phyloP scores from a whole-genome alignment of 208 protist genomes.

The Herpetomonas tarakana region DNA sequence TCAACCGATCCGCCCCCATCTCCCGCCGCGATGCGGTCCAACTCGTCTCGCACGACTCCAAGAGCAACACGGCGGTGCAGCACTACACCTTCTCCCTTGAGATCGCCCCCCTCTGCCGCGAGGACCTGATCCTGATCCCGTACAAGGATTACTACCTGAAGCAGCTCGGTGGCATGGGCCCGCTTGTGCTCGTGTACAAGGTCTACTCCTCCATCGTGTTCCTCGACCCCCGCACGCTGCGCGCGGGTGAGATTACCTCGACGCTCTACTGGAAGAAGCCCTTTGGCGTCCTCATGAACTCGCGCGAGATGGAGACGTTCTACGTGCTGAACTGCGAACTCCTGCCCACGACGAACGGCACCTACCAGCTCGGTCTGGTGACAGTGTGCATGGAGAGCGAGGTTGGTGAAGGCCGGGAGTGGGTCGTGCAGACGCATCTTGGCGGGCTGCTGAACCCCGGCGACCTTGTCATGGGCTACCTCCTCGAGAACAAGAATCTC shows the following conservation, averaged over 20 bases:
- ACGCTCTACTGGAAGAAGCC: conserved; percentile 93
- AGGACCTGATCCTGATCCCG: conserved; percentile 94
- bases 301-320: conserved; percentile 91
- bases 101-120: conserved; percentile 97
- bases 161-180: conserved; percentile 87
- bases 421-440: conserved; percentile 93
- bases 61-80: conserved; percentile 98
- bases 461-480: conserved; percentile 94
- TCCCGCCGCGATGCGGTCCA: conserved; percentile 93
- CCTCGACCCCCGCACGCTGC: conserved; percentile 95
- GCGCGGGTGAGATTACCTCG: conserved; percentile 88
- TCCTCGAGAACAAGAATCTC: conserved; percentile 85
- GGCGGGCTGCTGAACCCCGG: conserved; percentile 92
- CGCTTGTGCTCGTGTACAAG: conserved; percentile 93
- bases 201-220: conserved; percentile 95
- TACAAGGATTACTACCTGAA: conserved; percentile 82
- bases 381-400: conserved; percentile 94
- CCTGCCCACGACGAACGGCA: conserved; percentile 77
- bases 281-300: conserved; percentile 85
- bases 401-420: conserved; percentile 94
- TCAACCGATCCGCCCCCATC: conserved; percentile 89
- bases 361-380: conserved; percentile 90
- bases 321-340: conserved; percentile 94
- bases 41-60: conserved; percentile 97
- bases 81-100: conserved; percentile 98